Conservation (phyloP, 129 eudicot genomes). For the Solidago caesia region DNA sequence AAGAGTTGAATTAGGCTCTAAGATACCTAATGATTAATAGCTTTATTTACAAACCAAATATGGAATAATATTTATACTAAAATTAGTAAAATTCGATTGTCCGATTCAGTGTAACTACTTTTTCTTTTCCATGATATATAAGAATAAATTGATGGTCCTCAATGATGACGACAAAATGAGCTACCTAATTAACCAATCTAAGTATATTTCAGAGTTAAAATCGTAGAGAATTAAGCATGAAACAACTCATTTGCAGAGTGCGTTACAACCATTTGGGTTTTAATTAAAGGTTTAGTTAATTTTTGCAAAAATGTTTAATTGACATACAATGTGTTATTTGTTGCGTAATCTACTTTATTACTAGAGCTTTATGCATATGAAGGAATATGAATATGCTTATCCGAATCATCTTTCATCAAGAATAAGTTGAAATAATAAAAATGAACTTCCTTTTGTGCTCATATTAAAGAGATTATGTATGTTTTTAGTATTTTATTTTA, state of each 20-base stretch:
- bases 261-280: too few species aligned
- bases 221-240: too few species aligned
- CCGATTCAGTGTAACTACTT: neutral
- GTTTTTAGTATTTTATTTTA: too few species aligned
- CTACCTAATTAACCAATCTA: conserved; percentile 3
- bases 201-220: neutral
- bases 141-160: conserved; percentile 7
- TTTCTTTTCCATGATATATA: neutral
- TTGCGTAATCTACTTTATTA: neutral
- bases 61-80: neutral
- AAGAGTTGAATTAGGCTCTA: neutral
- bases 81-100: neutral
- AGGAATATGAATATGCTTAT: neutral
- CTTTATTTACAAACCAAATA: neutral
- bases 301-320: neutral
- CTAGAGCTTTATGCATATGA: neutral
- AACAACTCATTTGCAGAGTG: too few species aligned
- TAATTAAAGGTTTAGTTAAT: neutral
- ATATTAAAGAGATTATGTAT: too few species aligned
- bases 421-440: neutral
- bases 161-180: neutral
- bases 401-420: neutral
- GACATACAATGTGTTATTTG: neutral
- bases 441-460: too few species aligned
- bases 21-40: neutral